Conservation (phyloP, 202 grass and related monocot genomes). For the Panicum hallii region DNA sequence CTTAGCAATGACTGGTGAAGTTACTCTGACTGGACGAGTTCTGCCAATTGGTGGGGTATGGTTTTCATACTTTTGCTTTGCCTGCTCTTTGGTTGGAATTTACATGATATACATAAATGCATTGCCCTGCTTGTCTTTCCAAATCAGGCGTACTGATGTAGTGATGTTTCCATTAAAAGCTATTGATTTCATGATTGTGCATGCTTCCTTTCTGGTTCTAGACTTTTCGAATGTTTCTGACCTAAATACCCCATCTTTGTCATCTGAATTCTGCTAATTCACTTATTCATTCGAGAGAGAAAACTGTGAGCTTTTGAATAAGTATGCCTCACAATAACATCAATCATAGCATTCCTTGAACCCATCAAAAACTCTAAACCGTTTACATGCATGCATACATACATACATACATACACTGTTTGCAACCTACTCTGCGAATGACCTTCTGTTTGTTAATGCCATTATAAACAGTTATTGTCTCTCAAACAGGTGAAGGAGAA, state of each 20-base stretch:
- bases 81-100: conserved; percentile 17
- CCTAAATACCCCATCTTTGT: neutral
- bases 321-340: neutral
- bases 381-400: neutral
- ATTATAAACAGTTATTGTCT: neutral
- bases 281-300: neutral
- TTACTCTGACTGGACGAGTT: conserved; percentile 82
- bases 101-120: neutral
- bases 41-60: conserved; percentile 69
- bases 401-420: neutral
- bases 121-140: neutral
- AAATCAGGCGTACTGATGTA: conserved; percentile 9
- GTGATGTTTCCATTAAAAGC: neutral
- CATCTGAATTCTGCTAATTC: conserved; percentile 1
- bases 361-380: neutral
- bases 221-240: neutral
- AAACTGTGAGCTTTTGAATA: neutral
- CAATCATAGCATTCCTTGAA: conserved; percentile 2
- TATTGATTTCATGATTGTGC: conserved; percentile 8
- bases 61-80: conserved; percentile 20
- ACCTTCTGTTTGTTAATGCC: neutral
- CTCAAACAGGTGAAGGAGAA: conserved; percentile 92
- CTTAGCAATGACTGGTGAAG: conserved; percentile 94
- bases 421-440: neutral
- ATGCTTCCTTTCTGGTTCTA: neutral